Evolutionary conservation across 768 basidiomycete species (phyloP), one percentile per base, ranked within the genome.

Genomic region (Mycena polygramma): DNA sequence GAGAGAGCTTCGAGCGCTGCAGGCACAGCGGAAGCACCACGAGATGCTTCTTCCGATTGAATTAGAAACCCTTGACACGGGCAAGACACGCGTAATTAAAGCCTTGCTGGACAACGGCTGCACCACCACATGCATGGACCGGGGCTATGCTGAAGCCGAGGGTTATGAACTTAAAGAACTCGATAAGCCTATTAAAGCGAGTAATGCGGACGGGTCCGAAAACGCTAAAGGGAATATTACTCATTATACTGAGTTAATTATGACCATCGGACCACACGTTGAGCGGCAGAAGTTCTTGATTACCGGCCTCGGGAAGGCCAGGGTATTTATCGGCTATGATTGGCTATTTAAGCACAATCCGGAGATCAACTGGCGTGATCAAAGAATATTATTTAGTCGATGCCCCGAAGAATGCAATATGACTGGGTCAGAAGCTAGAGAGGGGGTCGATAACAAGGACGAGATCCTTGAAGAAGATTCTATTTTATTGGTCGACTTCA

Each of bases 311-410:
- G 78, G 76, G 4, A 73, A 59, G 13, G 57, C 63, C 14, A 15
- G 72, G 0, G 46, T 76, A 1, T 75, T 77, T n/a, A 63, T 76
- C 2, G 75, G 77, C 2, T 71, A 75, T 37, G 73, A 72, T 10
- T 79, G 77, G 78, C 71, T 78, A 10, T 22, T 48, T 0, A 52
- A 68, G 6, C 77, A 77, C 54, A 78, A 78, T 45, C 75, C 76
- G 0, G 48, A 66, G 19, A 68, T 77, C 6, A 63, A 79, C 39
- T 76, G 72, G 30, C 30, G 68, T 48, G 54, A 22, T 9, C 30
- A 6, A 69, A 69, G 1, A 69, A 71, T 24, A 45, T 74, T 0
- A 30, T 77, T 76, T 41, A 63, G 66, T 35, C 48, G 69, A 36
- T 67, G 69, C 45, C 68, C 69, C 3, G 35, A 57, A 8, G 68